These are phyloP conservation scores for Coprinopsis strossmayeri DNA, from an alignment of 768 basidiomycete species.

Conservation along the genomic window DNA sequence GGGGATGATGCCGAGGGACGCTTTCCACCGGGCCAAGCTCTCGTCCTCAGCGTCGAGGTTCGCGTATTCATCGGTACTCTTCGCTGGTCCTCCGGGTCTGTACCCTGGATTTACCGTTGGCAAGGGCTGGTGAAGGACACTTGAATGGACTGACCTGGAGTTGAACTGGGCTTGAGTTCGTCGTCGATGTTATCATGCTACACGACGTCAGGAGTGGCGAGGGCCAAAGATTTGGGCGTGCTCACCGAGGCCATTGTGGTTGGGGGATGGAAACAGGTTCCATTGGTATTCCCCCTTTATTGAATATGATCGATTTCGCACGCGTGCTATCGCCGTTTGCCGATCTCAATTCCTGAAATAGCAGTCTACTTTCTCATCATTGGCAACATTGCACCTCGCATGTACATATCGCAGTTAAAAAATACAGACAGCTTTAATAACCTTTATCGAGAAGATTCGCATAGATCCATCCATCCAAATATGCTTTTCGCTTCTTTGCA, in stretches of 20 bases:
- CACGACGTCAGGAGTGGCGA: no score
- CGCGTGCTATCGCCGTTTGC: conserved; percentile 45
- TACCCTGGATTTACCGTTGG: conserved; percentile 44
- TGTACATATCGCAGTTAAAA: not conserved
- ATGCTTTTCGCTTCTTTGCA: not conserved
- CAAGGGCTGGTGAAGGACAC: not conserved
- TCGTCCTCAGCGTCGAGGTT: conserved; percentile 87
- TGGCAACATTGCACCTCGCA: not conserved
- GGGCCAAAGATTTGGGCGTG: conserved; percentile 13
- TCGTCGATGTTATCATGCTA: conserved; percentile 47
- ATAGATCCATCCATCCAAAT: conserved; percentile 1
- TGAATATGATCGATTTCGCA: conserved; percentile 61
- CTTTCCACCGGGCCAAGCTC: conserved; percentile 93
- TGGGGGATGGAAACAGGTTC: no score
- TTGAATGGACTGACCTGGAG: conserved; percentile 47
- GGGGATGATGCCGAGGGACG: conserved; percentile 77
- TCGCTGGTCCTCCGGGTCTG: conserved; percentile 54
- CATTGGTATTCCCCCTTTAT: not conserved
- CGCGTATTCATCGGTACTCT: conserved; percentile 77
- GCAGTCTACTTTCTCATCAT: not conserved
- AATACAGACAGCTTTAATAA: not conserved
- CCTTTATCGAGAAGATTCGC: not conserved
- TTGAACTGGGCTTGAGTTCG: conserved; percentile 59
- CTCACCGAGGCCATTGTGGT: conserved; percentile 46
- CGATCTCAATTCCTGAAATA: conserved; percentile 18